Conservation (phyloP, 2,329 filamentous ascomycete genomes). For the Cryphonectria naterciae region DNA sequence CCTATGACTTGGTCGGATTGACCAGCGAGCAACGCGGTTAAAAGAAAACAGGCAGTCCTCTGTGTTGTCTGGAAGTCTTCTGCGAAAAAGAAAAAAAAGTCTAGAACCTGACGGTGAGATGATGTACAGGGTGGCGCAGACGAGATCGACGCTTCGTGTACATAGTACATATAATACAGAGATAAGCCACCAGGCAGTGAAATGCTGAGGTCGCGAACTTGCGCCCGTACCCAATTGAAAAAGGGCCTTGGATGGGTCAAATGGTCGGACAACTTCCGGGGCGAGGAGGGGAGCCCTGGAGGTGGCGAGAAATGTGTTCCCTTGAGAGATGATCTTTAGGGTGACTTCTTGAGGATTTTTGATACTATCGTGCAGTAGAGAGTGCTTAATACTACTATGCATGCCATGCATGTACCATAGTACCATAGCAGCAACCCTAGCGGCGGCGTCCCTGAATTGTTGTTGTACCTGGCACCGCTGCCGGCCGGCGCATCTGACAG, state of each 20-base stretch:
- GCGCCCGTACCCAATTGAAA: neutral
- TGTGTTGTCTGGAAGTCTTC: neutral
- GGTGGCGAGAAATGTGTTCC: neutral
- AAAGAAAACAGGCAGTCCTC: neutral
- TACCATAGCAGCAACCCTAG: neutral
- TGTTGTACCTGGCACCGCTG: neutral
- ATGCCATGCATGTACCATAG: neutral
- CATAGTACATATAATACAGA: neutral
- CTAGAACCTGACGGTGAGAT: neutral
- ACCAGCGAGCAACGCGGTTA: neutral
- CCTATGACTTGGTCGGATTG: neutral
- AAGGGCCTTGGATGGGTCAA: neutral
- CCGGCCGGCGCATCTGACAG: neutral
- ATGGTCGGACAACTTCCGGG: neutral
- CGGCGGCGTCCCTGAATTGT: neutral
- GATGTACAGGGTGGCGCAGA: neutral
- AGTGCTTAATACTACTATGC: neutral
- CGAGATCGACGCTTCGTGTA: neutral
- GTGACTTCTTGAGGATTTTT: neutral
- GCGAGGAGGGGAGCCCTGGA: neutral
- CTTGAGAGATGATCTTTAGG: neutral
- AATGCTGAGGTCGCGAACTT: neutral
- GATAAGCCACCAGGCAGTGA: neutral
- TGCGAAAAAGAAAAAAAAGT: neutral
- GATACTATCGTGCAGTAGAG: neutral